Evolutionary conservation across 2,329 filamentous ascomycete genomes (phyloP).

Genomic region (Orbilia brochopaga): DNA sequence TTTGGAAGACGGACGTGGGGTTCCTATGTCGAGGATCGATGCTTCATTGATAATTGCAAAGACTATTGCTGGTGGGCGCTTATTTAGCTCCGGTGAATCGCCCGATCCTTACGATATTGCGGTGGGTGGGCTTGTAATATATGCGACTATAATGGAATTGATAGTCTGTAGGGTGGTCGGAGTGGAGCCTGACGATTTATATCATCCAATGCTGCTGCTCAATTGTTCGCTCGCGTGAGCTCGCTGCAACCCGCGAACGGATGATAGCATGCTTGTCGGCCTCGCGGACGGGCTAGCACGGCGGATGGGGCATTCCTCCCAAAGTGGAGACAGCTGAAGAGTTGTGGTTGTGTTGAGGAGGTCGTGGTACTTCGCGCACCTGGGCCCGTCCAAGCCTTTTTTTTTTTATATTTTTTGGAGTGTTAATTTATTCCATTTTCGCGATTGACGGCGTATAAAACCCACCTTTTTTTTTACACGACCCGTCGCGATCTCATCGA

Average conservation of each 20-base stretch:
- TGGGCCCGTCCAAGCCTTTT: slow-evolving; percentile 3
- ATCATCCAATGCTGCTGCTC: too few species aligned
- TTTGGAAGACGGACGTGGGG: too few species aligned
- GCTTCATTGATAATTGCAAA: too few species aligned
- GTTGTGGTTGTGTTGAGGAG: slow-evolving; percentile 51
- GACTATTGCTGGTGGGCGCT: too few species aligned
- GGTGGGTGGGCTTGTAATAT: too few species aligned
- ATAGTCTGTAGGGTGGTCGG: slow-evolving; percentile 4
- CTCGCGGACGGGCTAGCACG: slow-evolving; percentile 19
- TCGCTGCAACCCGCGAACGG: background rate
- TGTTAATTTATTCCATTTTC: slow-evolving; percentile 6
- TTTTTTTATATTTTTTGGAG: slow-evolving; percentile 10
- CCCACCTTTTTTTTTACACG: slow-evolving; percentile 1
- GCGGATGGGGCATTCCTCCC: slow-evolving; percentile 21
- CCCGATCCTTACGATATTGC: too few species aligned
- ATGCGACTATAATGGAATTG: too few species aligned
- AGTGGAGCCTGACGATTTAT: too few species aligned
- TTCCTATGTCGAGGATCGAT: too few species aligned
- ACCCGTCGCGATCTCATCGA: background rate
- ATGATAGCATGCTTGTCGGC: background rate
- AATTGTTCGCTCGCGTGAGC: too few species aligned
- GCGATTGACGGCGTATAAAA: slow-evolving; percentile 17
- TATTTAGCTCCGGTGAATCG: too few species aligned
- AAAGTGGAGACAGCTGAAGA: slow-evolving; percentile 45
- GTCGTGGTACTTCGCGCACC: slow-evolving; percentile 42